Conservation (phyloP, 2,329 filamentous ascomycete genomes). For the Emmonsiellopsis sp. region DNA sequence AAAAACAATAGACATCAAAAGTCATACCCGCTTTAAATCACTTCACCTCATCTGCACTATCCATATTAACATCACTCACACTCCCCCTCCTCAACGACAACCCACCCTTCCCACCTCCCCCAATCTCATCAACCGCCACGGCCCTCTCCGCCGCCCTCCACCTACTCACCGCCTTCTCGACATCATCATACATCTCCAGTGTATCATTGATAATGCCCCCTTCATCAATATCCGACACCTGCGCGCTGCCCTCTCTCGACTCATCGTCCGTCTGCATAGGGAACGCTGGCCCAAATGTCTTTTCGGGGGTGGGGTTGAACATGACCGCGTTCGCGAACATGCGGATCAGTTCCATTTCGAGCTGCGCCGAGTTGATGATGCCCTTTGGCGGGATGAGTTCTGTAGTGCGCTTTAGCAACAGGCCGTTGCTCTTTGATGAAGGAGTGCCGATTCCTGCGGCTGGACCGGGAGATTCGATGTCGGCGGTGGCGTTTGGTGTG, state of each 20-base stretch:
- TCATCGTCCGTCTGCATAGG: constrained; percentile 37
- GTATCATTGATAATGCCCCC: constrained; percentile 83
- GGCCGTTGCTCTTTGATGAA: constrained; percentile 30
- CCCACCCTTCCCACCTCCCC: constrained; percentile 23
- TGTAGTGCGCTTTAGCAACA: constrained; percentile 48
- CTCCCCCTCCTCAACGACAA: constrained; percentile 29
- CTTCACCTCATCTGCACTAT: constrained; percentile 10
- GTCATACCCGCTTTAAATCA: not conserved
- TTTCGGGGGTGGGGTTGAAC: constrained; percentile 82
- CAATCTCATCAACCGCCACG: constrained; percentile 21
- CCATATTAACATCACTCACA: constrained; percentile 28
- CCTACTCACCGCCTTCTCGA: constrained; percentile 67
- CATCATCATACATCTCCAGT: constrained; percentile 79
- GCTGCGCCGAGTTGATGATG: constrained; percentile 86
- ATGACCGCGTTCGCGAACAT: constrained; percentile 99
- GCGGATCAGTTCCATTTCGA: constrained; percentile 86
- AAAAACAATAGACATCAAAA: not conserved
- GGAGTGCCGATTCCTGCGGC: constrained; percentile 18
- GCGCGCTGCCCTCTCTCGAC: constrained; percentile 23
- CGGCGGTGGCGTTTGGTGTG: constrained; percentile 44
- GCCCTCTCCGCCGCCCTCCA: constrained; percentile 62
- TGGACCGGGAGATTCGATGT: constrained; percentile 39
- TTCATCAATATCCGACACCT: constrained; percentile 60
- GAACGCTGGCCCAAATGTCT: constrained; percentile 59
- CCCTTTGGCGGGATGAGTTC: constrained; percentile 77